Evolutionary conservation across 1,284 basidiomycete genomes (phyloP).

Genomic region (Cutaneotrichosporon sp.): DNA sequence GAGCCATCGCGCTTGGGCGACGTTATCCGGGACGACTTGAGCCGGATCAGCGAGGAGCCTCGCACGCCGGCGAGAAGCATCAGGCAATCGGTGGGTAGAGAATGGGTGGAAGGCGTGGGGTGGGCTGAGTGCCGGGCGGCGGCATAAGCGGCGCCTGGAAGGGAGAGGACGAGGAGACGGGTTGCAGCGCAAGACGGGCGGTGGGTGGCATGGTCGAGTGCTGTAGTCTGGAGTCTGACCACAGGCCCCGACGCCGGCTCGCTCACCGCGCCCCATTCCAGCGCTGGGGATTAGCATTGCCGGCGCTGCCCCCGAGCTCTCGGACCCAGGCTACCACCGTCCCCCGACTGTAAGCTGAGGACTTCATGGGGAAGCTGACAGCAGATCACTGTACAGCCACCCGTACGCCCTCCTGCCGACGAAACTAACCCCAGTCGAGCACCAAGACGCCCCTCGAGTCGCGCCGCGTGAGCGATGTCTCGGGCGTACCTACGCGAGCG

Average conservation of each 20-base stretch:
- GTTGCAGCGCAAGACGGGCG: no score
- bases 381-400: constrained; percentile 27
- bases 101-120: neutral
- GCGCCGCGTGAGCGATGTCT: no score
- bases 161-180: no score
- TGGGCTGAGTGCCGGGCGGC: neutral
- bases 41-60: constrained; percentile 3
- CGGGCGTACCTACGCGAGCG: neutral
- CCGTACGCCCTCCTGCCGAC: constrained; percentile 8
- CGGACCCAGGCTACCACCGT: neutral
- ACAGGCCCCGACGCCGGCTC: neutral
- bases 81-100: neutral
- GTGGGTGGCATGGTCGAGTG: no score
- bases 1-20: neutral
- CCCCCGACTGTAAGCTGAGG: neutral
- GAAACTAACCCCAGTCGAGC: neutral
- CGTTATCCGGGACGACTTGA: constrained; percentile 1
- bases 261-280: neutral
- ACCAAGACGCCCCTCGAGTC: neutral
- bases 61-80: neutral
- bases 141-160: no score
- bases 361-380: neutral
- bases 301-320: neutral
- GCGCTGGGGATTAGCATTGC: neutral
- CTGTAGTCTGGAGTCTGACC: neutral